Conservation (phyloP, 2,329 filamentous ascomycete genomes). For the Cyphellophora europaea region DNA sequence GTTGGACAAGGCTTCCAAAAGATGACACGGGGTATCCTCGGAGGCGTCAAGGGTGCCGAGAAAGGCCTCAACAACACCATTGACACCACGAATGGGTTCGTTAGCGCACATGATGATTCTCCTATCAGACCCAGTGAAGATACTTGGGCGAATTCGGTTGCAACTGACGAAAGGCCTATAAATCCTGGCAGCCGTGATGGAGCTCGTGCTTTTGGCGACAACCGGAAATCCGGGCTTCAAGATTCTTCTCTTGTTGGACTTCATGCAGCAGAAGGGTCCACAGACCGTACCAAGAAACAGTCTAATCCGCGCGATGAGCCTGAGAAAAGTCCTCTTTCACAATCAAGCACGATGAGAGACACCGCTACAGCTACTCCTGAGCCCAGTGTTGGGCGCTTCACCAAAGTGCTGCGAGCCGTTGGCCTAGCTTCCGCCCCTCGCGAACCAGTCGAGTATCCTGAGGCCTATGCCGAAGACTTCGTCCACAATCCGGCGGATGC, state of each 20-base stretch:
- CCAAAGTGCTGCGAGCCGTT: constrained; percentile 14
- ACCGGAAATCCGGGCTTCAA: not conserved
- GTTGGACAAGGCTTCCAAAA: constrained; percentile 40
- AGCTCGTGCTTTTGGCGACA: not conserved
- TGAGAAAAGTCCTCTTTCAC: constrained; percentile 10
- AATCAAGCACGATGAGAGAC: constrained; percentile 13
- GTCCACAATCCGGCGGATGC: constrained; percentile 56
- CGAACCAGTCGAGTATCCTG: constrained; percentile 43
- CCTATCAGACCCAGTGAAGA: no score
- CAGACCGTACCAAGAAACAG: not conserved
- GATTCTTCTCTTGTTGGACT: no score
- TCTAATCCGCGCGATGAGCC: not conserved
- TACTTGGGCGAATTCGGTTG: no score
- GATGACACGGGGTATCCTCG: constrained; percentile 35
- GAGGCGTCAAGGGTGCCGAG: constrained; percentile 31
- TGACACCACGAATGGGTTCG: constrained; percentile 25
- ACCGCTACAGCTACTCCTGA: constrained; percentile 7
- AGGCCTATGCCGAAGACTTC: constrained; percentile 54
- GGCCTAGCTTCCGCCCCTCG: constrained; percentile 14
- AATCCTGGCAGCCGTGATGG: not conserved
- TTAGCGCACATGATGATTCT: constrained; percentile 7
- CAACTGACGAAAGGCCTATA: not conserved
- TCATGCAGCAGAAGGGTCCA: not conserved
- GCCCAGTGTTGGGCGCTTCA: constrained; percentile 7
- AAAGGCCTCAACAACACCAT: constrained; percentile 27